A percentile compares a stretch with the other conserved stretches of the same genome.
Evolutionary conservation across 2,329 filamentous ascomycete genomes (phyloP).

Genomic region (Alternaria metachromatica): DNA sequence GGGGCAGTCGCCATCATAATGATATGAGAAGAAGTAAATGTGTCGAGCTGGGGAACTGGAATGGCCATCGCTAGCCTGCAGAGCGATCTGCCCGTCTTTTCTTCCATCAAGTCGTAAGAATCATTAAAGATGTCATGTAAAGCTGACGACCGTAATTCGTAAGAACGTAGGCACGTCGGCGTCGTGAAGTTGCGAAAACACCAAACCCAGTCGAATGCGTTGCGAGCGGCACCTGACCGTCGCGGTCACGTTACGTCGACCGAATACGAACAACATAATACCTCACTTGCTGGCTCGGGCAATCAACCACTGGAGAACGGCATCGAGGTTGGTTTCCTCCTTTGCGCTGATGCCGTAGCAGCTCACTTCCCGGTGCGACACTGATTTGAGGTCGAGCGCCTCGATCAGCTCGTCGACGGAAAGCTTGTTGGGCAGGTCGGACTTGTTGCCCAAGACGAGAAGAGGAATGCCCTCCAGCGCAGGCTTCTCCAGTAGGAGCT

Average conservation of each 20-base stretch:
- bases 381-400: conserved; percentile 84
- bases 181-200: conserved; percentile 39
- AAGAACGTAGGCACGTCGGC: conserved; percentile 46
- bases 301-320: conserved; percentile 95
- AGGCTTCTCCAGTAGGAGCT: conserved; percentile 83
- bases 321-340: conserved; percentile 97
- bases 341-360: conserved; percentile 99
- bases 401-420: conserved; percentile 96
- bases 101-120: conserved; percentile 60
- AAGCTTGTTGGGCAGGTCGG: conserved; percentile 87
- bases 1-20: conserved; percentile 30
- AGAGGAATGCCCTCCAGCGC: conserved; percentile 89
- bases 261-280: conserved; percentile 20
- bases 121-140: conserved; percentile 57
- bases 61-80: conserved; percentile 58
- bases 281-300: conserved; percentile 70
- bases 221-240: conserved; percentile 29
- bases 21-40: conserved; percentile 31
- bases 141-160: conserved; percentile 47
- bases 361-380: conserved; percentile 91
- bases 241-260: conserved; percentile 34
- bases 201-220: conserved; percentile 28
- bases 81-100: conserved; percentile 55
- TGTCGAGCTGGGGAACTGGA: conserved; percentile 50
- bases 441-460: conserved; percentile 95